Evolutionary conservation across 441 rosid genomes (phyloP).

Genomic region (Gossypium schwendimanii): DNA sequence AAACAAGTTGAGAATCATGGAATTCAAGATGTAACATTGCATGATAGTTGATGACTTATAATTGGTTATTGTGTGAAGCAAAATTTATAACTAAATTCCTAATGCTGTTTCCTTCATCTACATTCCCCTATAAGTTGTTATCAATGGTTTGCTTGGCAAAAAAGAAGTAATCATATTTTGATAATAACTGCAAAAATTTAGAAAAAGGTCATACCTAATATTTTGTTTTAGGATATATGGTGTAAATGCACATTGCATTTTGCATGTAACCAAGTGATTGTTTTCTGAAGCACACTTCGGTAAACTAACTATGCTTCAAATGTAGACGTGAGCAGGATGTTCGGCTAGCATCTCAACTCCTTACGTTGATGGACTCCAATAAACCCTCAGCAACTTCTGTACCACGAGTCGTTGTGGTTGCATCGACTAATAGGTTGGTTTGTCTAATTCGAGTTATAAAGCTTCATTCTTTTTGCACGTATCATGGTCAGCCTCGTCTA

Average conservation of each 20-base stretch:
- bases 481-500: not conserved
- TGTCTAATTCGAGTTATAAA: not conserved
- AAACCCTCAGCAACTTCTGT: slow-evolving; percentile 37
- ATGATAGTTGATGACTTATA: not conserved
- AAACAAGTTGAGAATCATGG: not conserved
- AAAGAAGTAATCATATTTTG: not conserved
- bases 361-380: slow-evolving; percentile 70
- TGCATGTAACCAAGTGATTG: not conserved
- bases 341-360: slow-evolving; percentile 73
- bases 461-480: not conserved
- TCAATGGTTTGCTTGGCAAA: not conserved
- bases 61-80: not conserved
- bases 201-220: not conserved
- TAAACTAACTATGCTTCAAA: slow-evolving; percentile 17
- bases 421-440: slow-evolving; percentile 82
- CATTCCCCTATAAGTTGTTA: not conserved
- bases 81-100: not conserved
- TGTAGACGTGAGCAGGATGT: slow-evolving; percentile 81
- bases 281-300: not conserved
- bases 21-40: not conserved
- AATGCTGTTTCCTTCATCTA: not conserved
- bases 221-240: not conserved
- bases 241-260: not conserved
- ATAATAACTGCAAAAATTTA: not conserved
- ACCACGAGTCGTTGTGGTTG: slow-evolving; percentile 64